These are phyloP conservation scores for Exserohilum turcica DNA, from an alignment of 2,329 filamentous ascomycete species.

Conservation along the genomic window DNA sequence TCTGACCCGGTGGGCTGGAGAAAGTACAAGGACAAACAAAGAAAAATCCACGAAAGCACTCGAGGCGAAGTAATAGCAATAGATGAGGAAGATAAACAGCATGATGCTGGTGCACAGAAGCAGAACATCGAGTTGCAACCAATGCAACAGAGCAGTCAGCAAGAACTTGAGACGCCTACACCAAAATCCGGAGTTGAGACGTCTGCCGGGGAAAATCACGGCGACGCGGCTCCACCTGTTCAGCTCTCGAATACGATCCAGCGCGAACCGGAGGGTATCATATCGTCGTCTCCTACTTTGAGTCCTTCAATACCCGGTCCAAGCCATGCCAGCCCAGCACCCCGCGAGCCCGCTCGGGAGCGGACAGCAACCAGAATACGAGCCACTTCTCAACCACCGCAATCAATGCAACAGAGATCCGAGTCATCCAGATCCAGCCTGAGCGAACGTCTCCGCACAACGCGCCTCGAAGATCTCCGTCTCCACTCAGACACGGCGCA, in stretches of 20 bases:
- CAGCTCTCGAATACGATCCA: conserved; percentile 2
- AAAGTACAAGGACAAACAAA: neutral
- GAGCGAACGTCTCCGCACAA: neutral
- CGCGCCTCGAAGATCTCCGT: conserved; percentile 3
- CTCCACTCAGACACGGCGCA: neutral
- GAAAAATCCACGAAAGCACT: neutral
- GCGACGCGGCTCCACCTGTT: neutral
- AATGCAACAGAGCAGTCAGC: neutral
- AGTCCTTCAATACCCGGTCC: neutral
- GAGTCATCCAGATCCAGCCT: conserved; percentile 4
- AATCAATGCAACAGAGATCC: neutral
- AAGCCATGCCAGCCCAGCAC: neutral
- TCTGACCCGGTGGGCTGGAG: neutral
- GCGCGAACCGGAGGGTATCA: neutral
- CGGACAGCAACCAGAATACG: neutral
- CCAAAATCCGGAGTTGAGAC: neutral
- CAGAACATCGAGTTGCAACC: neutral
- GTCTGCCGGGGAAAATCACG: neutral
- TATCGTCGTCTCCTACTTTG: neutral
- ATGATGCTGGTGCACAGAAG: neutral
- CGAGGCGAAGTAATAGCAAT: neutral
- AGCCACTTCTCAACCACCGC: neutral
- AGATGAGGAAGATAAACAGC: neutral
- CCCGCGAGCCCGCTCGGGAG: neutral
- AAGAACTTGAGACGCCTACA: neutral